phyloP scores from a whole-genome alignment of 2,329 filamentous ascomycete species.

The Verticillium longisporum region DNA sequence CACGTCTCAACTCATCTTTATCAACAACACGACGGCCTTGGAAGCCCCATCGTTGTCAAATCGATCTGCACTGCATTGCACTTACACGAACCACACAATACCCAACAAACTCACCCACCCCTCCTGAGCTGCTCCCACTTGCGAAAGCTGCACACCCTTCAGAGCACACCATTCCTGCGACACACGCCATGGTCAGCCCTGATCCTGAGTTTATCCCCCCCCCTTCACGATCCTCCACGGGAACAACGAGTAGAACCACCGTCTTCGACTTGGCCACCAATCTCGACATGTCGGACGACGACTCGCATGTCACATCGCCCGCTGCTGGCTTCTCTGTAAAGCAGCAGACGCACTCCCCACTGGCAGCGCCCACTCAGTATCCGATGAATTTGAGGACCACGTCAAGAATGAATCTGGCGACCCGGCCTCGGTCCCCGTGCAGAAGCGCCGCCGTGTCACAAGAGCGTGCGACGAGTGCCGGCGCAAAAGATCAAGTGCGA shows the following conservation, averaged over 20 bases:
- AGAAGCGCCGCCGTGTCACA: conserved; percentile 73
- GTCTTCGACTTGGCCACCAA: conserved; percentile 15
- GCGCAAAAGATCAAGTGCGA: conserved; percentile 86
- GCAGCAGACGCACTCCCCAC: conserved; percentile 28
- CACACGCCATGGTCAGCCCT: background rate
- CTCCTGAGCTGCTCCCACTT: background rate
- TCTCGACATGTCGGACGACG: conserved; percentile 36
- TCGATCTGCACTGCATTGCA: conserved; percentile 7
- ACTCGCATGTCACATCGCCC: conserved; percentile 26
- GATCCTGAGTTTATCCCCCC: background rate
- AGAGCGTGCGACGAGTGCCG: conserved; percentile 78
- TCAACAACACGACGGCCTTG: background rate
- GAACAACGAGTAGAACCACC: background rate
- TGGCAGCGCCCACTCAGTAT: conserved; percentile 35
- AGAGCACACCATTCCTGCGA: conserved; percentile 4
- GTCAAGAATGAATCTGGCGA: conserved; percentile 17
- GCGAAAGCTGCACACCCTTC: background rate
- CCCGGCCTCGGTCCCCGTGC: conserved; percentile 49
- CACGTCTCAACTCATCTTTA: background rate
- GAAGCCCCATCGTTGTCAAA: background rate
- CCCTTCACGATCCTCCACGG: conserved; percentile 5
- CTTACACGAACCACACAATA: conserved; percentile 7
- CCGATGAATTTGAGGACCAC: conserved; percentile 29
- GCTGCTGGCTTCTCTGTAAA: conserved; percentile 21
- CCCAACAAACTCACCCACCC: background rate